Percentiles rank a stretch among this genome's conserved stretches.
phyloP scores from a whole-genome alignment of 768 basidiomycete genomes.

The Hericium erinaceus region DNA sequence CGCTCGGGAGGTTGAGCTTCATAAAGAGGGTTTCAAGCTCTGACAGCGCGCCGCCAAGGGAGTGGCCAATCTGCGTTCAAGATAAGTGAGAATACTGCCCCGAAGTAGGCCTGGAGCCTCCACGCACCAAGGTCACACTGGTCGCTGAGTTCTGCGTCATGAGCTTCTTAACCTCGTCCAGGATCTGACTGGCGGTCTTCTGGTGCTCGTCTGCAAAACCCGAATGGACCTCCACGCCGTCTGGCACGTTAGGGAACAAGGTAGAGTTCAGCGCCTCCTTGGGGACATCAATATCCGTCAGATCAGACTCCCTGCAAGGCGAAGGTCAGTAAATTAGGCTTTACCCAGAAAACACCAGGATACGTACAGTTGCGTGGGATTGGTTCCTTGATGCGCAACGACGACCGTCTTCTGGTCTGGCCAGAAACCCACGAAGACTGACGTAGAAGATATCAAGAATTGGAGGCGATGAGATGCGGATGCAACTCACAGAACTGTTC shows the following conservation, averaged over 20 bases:
- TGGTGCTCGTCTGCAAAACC: conserved; percentile 9
- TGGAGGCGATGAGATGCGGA: neutral
- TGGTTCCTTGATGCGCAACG: conserved; percentile 12
- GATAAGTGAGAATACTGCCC: too few relatives aligned
- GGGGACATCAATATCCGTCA: conserved; percentile 4
- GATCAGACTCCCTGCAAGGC: conserved; percentile 1
- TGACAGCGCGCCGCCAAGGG: conserved; percentile 12
- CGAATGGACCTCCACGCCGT: neutral
- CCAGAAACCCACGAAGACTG: conserved; percentile 14
- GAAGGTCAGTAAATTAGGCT: neutral
- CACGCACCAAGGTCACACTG: conserved; percentile 7
- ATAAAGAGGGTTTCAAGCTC: conserved; percentile 12
- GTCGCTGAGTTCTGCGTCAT: conserved; percentile 4
- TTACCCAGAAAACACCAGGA: neutral
- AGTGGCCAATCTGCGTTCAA: conserved; percentile 7
- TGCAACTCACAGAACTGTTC: conserved; percentile 36
- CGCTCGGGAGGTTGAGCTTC: conserved; percentile 12
- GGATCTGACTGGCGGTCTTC: conserved; percentile 9
- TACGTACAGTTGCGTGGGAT: conserved; percentile 7
- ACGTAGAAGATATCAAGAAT: neutral
- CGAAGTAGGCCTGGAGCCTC: too few relatives aligned
- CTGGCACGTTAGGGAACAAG: conserved; percentile 6
- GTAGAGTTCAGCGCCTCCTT: conserved; percentile 1
- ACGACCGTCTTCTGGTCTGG: conserved; percentile 7
- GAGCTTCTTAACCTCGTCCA: conserved; percentile 8